Evolutionary conservation across 345 rosid species (phyloP).

Genomic region (Populus simonii): DNA sequence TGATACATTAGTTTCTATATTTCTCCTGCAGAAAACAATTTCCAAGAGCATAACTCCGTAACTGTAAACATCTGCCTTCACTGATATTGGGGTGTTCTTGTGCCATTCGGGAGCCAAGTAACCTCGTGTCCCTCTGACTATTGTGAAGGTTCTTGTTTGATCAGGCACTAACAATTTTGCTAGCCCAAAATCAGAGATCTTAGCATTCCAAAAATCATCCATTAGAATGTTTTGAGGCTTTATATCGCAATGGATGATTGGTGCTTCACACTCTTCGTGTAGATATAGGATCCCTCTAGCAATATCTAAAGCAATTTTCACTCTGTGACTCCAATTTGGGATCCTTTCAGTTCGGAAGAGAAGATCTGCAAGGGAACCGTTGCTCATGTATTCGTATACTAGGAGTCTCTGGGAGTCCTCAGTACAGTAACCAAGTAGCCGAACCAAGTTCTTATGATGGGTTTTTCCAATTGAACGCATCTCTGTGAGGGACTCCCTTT

Average conservation of each 20-base stretch:
- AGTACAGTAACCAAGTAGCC: conserved; percentile 9
- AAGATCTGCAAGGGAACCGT: conserved; percentile 27
- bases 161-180: conserved; percentile 27
- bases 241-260: no score
- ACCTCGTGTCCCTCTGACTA: conserved; percentile 34
- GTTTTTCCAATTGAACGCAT: conserved; percentile 18
- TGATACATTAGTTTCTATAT: background rate
- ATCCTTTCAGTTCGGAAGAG: conserved; percentile 10
- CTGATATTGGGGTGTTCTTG: conserved; percentile 13
- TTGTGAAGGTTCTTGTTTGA: conserved; percentile 21
- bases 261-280: conserved; percentile 22
- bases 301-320: conserved; percentile 5
- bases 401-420: conserved; percentile 4
- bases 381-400: conserved; percentile 17
- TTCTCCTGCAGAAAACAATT: conserved; percentile 19
- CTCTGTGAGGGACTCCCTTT: conserved; percentile 20
- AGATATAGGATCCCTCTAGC: conserved; percentile 23
- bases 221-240: conserved; percentile 28
- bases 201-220: conserved; percentile 11
- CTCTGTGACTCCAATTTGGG: conserved; percentile 24
- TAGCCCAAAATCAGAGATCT: conserved; percentile 30
- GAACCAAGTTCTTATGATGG: conserved; percentile 11
- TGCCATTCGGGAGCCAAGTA: conserved; percentile 30
- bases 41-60: conserved; percentile 23
- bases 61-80: conserved; percentile 23